Conservation (phyloP, 2,329 filamentous ascomycete genomes). For the Sarocladium oryzae region DNA sequence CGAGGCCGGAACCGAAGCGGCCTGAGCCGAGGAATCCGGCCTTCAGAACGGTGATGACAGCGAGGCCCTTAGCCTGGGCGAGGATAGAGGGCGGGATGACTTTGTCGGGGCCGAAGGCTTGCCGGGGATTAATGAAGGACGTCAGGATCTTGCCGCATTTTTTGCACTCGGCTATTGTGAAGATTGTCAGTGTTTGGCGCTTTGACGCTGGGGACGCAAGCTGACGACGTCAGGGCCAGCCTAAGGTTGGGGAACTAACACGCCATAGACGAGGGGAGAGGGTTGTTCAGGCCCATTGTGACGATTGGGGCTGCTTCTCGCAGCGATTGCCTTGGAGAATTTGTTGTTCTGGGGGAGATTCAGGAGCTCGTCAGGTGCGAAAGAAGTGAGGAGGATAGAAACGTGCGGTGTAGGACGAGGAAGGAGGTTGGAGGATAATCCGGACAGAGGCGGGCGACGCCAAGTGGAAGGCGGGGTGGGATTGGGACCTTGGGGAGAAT, state of each 20-base stretch:
- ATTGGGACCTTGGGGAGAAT: constrained; percentile 1
- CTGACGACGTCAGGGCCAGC: constrained; percentile 12
- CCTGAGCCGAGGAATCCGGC: constrained; percentile 79
- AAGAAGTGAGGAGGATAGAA: neutral
- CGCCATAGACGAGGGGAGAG: constrained; percentile 59
- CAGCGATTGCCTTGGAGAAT: neutral
- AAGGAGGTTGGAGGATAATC: neutral
- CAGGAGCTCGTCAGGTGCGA: too few relatives aligned
- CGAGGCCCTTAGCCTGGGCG: constrained; percentile 85
- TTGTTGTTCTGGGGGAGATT: too few relatives aligned
- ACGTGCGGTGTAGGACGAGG: neutral
- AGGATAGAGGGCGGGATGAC: constrained; percentile 89
- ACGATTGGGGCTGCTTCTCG: constrained; percentile 5
- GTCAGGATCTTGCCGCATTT: constrained; percentile 94
- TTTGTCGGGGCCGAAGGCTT: constrained; percentile 93
- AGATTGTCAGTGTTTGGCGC: constrained; percentile 12
- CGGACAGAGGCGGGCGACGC: neutral
- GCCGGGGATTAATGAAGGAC: constrained; percentile 88
- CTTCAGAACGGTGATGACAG: constrained; percentile 80
- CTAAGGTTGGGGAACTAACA: constrained; percentile 44
- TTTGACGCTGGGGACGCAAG: constrained; percentile 11
- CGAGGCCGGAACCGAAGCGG: constrained; percentile 74
- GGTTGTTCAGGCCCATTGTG: constrained; percentile 59
- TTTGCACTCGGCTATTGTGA: constrained; percentile 76
- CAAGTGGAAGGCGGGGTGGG: constrained; percentile 8